Conservation (phyloP, 2,329 filamentous ascomycete species). For the Arthrobotrys musiformis region DNA sequence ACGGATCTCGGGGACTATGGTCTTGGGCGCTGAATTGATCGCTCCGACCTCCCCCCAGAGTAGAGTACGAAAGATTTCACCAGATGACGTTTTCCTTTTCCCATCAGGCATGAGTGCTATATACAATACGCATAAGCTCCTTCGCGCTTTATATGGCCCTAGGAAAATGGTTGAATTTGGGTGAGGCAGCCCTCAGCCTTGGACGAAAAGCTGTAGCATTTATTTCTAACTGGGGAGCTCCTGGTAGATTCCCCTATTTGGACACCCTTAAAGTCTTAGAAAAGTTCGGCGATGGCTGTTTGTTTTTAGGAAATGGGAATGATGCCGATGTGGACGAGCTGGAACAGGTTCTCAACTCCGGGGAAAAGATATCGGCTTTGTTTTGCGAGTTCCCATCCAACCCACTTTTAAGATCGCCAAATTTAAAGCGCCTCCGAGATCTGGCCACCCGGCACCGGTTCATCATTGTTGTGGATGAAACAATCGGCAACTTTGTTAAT, state of each 20-base stretch:
- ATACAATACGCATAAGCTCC: constrained; percentile 82
- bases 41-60: constrained; percentile 62
- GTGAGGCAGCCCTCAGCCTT: constrained; percentile 57
- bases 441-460: constrained; percentile 88
- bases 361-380: constrained; percentile 81
- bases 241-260: constrained; percentile 81
- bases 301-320: constrained; percentile 87
- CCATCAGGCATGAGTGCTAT: constrained; percentile 96
- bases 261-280: constrained; percentile 94
- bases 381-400: constrained; percentile 98
- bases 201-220: background rate
- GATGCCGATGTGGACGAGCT: constrained; percentile 83
- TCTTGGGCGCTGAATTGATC: constrained; percentile 66
- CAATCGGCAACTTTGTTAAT: constrained; percentile 95
- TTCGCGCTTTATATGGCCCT: constrained; percentile 73
- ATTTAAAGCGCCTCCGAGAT: constrained; percentile 80
- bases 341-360: constrained; percentile 74
- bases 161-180: constrained; percentile 88
- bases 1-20: constrained; percentile 87
- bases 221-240: background rate
- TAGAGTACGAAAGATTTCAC: constrained; percentile 74
- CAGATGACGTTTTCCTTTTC: constrained; percentile 89
- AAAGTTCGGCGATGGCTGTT: constrained; percentile 89
- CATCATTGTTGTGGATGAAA: constrained; percentile 91
- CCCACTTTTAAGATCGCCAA: constrained; percentile 83